A percentile compares a stretch with the other conserved stretches of the same genome.
These are phyloP conservation scores for Chenopodium formosanum DNA, from an alignment of 148 eudicot genomes.

Conservation along the genomic window DNA sequence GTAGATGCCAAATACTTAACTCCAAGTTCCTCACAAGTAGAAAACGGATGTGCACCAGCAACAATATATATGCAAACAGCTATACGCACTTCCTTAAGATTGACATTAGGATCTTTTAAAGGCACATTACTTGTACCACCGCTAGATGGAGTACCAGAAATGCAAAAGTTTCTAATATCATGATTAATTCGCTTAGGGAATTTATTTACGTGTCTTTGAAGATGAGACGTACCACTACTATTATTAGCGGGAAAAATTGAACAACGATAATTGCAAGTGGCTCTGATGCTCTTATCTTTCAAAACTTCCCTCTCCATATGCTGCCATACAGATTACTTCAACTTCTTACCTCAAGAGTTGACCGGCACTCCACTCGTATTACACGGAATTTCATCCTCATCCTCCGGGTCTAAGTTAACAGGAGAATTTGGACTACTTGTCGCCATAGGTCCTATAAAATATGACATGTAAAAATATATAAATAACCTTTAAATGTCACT, in stretches of 20 bases:
- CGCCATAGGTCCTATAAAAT: not conserved
- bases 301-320: slow-evolving; percentile 1
- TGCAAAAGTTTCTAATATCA: not conserved
- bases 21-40: not conserved
- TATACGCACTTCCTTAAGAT: slow-evolving; percentile 9
- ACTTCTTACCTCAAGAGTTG: not conserved
- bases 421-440: not conserved
- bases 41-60: slow-evolving; percentile 2
- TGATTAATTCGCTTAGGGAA: slow-evolving; percentile 3
- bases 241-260: not conserved
- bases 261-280: not conserved
- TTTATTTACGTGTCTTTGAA: not conserved
- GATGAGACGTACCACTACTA: slow-evolving; percentile 13
- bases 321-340: not conserved
- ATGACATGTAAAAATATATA: too few species aligned
- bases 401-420: not conserved
- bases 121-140: not conserved
- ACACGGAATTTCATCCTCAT: not conserved
- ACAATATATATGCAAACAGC: not conserved
- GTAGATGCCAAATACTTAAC: too few species aligned
- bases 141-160: not conserved
- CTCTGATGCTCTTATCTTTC: not conserved
- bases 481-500: too few species aligned
- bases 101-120: not conserved
- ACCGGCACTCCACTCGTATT: not conserved